phyloP scores from a whole-genome alignment of 2,329 filamentous ascomycete genomes.

The Ascochyta koolunga region DNA sequence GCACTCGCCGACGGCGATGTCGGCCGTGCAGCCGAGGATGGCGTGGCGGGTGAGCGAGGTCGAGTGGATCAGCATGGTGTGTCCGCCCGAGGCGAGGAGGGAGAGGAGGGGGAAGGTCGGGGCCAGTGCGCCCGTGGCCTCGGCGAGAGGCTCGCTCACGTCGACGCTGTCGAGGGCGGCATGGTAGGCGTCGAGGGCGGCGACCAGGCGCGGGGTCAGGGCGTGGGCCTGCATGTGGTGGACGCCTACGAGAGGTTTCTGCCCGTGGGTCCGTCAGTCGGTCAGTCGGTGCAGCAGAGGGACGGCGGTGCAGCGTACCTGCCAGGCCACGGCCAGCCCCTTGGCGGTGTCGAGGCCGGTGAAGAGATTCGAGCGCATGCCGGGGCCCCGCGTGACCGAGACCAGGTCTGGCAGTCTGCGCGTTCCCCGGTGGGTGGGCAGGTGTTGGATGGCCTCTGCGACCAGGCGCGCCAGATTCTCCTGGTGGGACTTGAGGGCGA shows the following conservation, averaged over 20 bases:
- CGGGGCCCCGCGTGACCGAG: slow-evolving; percentile 87
- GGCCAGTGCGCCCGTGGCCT: slow-evolving; percentile 12
- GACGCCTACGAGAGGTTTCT: slow-evolving; percentile 79
- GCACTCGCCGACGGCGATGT: slow-evolving; percentile 87
- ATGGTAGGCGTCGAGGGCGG: slow-evolving; percentile 58
- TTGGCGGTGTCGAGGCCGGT: slow-evolving; percentile 85
- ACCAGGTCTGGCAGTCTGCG: slow-evolving; percentile 74
- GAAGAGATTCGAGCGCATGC: slow-evolving; percentile 79
- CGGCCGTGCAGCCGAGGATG: slow-evolving; percentile 74
- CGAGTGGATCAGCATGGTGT: slow-evolving; percentile 85
- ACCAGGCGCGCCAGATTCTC: slow-evolving; percentile 72
- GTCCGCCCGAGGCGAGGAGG: slow-evolving; percentile 88
- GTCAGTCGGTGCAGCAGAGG: slow-evolving; percentile 1
- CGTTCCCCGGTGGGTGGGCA: slow-evolving; percentile 51
- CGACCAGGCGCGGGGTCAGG: slow-evolving; percentile 79
- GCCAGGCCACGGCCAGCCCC: slow-evolving; percentile 82
- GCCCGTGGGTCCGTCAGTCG: background rate
- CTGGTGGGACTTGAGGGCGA: slow-evolving; percentile 78
- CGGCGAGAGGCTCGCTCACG: slow-evolving; percentile 4
- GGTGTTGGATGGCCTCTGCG: slow-evolving; percentile 62
- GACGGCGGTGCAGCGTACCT: slow-evolving; percentile 36
- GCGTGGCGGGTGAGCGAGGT: slow-evolving; percentile 69
- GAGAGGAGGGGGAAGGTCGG: slow-evolving; percentile 84
- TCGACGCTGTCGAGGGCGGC: background rate
- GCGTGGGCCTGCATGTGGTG: slow-evolving; percentile 99